Base-by-base conservation (phyloP, 2,329 filamentous ascomycete species). In the Fusarium sulawesiense region DNA sequence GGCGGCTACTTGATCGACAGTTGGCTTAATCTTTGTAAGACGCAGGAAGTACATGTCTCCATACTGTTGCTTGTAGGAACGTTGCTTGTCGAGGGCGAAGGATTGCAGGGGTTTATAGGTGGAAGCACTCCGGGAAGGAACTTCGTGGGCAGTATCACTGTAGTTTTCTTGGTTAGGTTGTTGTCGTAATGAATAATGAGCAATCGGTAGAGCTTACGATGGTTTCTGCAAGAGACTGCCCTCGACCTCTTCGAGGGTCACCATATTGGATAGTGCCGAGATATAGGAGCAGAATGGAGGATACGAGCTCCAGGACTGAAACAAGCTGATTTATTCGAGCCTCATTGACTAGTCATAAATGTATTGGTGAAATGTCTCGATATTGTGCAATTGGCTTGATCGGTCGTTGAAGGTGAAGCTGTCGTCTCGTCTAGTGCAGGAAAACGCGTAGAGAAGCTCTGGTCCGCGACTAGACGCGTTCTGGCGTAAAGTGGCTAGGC, bases 11-110 rank as follows among this genome's bases (percentile, higher is more conserved):
- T 87, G 81, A 74, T 97, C 93, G 0, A 97, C 92, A 1, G 88
- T 87, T 12, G 94, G 92, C 81, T 95, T 98, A 78, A 99, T 88
- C 80, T 92, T 92, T 40, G 93, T 89, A 25, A 99, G 87, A 14
- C 96, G 92, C 73, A 98, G 80, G 78, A 98, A 99, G 85, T 99
- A 99, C 89, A 98, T 95, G 80, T 99, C 96, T 68, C 92, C 93
- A 87, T 93, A 99, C 82, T 99, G 96, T 79, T 98, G 96, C 79
- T 94, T 86, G 79, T 98, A 99, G 57, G 94, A 91, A 66, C 87
- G 87, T 63, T 87, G 83, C 75, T 87, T 91, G 25, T 92, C 87
- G 12, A 98, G 88, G 50, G 83, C 83, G 80, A 94, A 98, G 10
- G 90, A 92, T 57, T 89, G 83, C 29, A 97, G 85, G 1, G 95